These are phyloP conservation scores for Malassezia yamatoensis DNA, from an alignment of 1,284 basidiomycete species.

Conservation along the genomic window DNA sequence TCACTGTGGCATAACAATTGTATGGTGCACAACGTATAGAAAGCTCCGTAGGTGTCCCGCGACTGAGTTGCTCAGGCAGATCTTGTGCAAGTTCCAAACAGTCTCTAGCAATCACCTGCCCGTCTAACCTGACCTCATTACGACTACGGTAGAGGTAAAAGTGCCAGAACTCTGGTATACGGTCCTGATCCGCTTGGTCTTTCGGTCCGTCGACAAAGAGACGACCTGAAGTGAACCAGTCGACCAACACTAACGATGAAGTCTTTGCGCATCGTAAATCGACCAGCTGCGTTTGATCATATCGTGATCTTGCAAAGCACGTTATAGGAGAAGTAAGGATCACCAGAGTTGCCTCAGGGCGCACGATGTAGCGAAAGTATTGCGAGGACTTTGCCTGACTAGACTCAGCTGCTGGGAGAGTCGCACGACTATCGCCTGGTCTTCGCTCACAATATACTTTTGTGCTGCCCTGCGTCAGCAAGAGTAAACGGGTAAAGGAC, in stretches of 20 bases:
- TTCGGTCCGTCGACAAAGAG: conserved; percentile 16
- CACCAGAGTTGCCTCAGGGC: conserved; percentile 27
- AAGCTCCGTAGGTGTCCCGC: conserved; percentile 46
- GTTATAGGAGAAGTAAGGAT: conserved; percentile 43
- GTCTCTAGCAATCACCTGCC: conserved; percentile 62
- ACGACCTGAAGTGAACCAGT: conserved; percentile 45
- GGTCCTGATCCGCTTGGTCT: conserved; percentile 40
- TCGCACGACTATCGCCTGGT: background rate
- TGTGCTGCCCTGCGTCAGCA: conserved; percentile 67
- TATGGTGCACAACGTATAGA: conserved; percentile 62
- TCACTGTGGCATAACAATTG: conserved; percentile 69
- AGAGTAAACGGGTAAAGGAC: conserved; percentile 54
- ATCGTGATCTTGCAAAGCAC: conserved; percentile 30
- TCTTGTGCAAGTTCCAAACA: conserved; percentile 61
- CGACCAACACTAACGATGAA: conserved; percentile 32
- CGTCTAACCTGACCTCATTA: conserved; percentile 69
- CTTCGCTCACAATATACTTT: conserved; percentile 29
- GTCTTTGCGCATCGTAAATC: conserved; percentile 26
- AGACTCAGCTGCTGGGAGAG: background rate
- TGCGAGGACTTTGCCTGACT: conserved; percentile 4
- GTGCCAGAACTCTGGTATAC: conserved; percentile 71
- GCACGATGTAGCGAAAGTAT: conserved; percentile 22
- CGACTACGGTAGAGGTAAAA: conserved; percentile 73
- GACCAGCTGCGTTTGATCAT: conserved; percentile 38
- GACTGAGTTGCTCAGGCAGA: background rate